Evolutionary conservation across 1,284 basidiomycete species (phyloP).

Genomic region (Quambalaria eucalypti): DNA sequence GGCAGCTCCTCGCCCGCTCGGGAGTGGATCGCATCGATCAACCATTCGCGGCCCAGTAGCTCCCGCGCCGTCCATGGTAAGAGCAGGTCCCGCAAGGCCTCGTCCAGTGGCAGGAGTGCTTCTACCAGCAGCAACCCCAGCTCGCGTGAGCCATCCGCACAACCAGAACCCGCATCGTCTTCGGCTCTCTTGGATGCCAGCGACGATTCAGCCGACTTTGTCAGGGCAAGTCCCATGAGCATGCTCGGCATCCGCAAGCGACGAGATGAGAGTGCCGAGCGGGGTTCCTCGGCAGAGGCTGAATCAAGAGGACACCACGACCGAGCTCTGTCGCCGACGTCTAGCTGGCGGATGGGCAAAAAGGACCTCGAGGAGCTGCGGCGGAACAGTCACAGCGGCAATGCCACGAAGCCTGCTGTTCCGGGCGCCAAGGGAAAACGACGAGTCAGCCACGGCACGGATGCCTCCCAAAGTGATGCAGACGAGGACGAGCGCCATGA

Average conservation of each 20-base stretch:
- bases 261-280: neutral
- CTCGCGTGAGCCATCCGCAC: neutral
- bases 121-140: too few species aligned
- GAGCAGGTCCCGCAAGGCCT: neutral
- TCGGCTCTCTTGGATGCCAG: neutral
- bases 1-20: constrained; percentile 11
- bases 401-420: too few species aligned
- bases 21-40: constrained; percentile 13
- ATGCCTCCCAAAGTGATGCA: neutral
- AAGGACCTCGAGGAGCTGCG: constrained; percentile 31
- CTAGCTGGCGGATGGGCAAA: constrained; percentile 19
- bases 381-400: constrained; percentile 3
- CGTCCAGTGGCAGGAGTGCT: neutral
- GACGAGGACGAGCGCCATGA: constrained; percentile 8
- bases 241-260: neutral
- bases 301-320: neutral
- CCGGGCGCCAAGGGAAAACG: constrained; percentile 20
- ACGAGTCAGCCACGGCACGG: constrained; percentile 12
- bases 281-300: neutral
- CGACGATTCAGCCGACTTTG: neutral
- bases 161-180: neutral
- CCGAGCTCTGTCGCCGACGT: neutral
- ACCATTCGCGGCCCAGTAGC: neutral
- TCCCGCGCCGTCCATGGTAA: neutral
- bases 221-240: neutral